phyloP scores from a whole-genome alignment of 441 rosid genomes.

The Mallotus repandus region DNA sequence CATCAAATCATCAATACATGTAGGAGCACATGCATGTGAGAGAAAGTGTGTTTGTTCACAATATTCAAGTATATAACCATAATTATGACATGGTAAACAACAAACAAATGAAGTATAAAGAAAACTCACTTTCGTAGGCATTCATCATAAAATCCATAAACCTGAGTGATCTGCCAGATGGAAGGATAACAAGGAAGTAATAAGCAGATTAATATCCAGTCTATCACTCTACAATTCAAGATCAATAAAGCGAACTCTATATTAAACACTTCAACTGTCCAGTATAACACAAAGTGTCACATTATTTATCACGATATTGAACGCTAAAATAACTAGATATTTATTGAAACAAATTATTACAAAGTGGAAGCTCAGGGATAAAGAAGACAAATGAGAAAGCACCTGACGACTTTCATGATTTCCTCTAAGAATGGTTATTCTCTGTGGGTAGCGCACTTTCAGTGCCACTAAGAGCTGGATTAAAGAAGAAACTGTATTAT shows the following conservation, averaged over 20 bases:
- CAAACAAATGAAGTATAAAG: not conserved
- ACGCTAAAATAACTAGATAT: not conserved
- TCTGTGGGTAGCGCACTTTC: constrained; percentile 75
- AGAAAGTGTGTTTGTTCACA: not conserved
- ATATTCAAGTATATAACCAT: not conserved
- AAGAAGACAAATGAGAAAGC: not conserved
- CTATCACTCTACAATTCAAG: not conserved
- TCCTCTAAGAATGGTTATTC: constrained; percentile 92
- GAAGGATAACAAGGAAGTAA: constrained; percentile 26
- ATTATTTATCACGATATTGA: not conserved
- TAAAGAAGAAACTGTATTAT: not conserved
- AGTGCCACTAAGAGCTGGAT: constrained; percentile 76
- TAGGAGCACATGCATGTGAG: not conserved
- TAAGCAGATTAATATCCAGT: constrained; percentile 28
- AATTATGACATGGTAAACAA: not conserved
- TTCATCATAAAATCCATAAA: constrained; percentile 95
- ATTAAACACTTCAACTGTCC: constrained; percentile 8
- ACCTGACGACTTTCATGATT: constrained; percentile 98
- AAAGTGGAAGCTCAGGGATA: not conserved
- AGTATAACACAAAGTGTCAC: not conserved
- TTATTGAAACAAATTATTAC: not conserved
- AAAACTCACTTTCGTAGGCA: constrained; percentile 89
- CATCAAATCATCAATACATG: not conserved
- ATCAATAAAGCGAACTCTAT: not conserved
- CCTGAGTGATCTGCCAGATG: constrained; percentile 80